These are phyloP conservation scores for Extremus antarcticus DNA, from an alignment of 495 filamentous ascomycete species.

Conservation along the genomic window DNA sequence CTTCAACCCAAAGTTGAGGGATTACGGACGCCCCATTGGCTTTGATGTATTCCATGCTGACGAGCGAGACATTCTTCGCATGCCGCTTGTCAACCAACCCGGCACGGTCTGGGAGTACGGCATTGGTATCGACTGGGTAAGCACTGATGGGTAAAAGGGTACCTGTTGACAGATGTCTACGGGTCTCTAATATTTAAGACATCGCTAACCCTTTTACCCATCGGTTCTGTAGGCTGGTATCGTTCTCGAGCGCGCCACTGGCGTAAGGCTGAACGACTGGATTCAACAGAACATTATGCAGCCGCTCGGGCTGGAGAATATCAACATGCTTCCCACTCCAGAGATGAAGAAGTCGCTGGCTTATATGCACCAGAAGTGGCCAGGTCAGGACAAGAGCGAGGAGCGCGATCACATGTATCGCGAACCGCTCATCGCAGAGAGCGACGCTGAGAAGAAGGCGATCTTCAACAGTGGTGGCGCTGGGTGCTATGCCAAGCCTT, in stretches of 20 bases:
- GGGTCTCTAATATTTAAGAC: no score
- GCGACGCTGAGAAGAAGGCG: constrained; percentile 25
- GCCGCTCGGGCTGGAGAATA: constrained; percentile 43
- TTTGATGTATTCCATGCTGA: constrained; percentile 44
- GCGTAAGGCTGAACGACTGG: constrained; percentile 43
- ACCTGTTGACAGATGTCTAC: no score
- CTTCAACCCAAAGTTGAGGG: constrained; percentile 40
- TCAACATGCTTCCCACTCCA: constrained; percentile 43
- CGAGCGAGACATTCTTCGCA: constrained; percentile 31
- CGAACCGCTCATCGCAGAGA: constrained; percentile 32
- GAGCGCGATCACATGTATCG: constrained; percentile 40
- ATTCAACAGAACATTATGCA: constrained; percentile 45
- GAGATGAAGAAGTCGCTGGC: constrained; percentile 42
- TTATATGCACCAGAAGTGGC: constrained; percentile 37
- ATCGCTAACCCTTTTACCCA: no score
- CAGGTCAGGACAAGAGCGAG: constrained; percentile 27
- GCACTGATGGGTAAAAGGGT: no score
- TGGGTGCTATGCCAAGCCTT: constrained; percentile 42
- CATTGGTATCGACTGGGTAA: constrained; percentile 51
- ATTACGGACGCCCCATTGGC: constrained; percentile 38
- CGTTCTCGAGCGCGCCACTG: constrained; percentile 42
- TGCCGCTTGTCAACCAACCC: constrained; percentile 47
- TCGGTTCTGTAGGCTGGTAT: no score
- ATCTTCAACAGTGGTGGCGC: constrained; percentile 47
- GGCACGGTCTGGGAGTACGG: constrained; percentile 49